phyloP scores from a whole-genome alignment of 768 basidiomycete genomes.

The Lactarius vividus region DNA sequence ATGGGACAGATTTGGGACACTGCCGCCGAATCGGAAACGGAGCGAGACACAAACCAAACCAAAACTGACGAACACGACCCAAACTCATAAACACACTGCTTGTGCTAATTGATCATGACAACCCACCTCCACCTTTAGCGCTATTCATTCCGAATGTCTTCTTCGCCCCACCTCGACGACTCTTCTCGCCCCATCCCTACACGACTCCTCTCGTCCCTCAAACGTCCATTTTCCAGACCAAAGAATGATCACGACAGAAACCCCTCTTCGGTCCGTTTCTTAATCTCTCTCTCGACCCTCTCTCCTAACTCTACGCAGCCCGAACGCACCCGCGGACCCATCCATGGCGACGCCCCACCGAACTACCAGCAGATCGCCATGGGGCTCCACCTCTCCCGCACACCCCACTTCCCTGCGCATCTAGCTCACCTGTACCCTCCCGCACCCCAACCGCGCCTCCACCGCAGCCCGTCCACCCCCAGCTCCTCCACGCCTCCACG shows the following conservation, averaged over 20 bases:
- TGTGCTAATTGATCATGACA: neutral
- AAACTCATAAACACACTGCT: neutral
- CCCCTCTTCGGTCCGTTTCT: constrained; percentile 1
- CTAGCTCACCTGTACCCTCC: constrained; percentile 20
- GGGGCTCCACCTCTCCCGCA: constrained; percentile 75
- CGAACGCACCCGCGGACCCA: constrained; percentile 40
- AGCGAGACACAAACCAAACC: neutral
- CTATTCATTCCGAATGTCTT: constrained; percentile 9
- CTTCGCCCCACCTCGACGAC: constrained; percentile 3
- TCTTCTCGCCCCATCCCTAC: constrained; percentile 4
- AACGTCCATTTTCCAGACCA: constrained; percentile 17
- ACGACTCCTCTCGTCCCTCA: constrained; percentile 19
- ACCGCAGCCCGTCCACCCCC: constrained; percentile 6
- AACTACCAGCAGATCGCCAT: constrained; percentile 77
- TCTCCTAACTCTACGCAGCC: neutral
- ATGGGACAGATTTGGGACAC: neutral
- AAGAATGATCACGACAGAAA: constrained; percentile 8
- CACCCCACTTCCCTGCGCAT: constrained; percentile 60
- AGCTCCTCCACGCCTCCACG: constrained; percentile 33
- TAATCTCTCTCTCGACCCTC: neutral
- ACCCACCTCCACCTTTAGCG: neutral
- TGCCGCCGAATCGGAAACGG: neutral
- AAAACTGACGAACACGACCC: neutral
- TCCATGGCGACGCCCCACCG: constrained; percentile 47
- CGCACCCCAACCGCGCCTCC: constrained; percentile 4